Conservation (phyloP, 1,139 yeast genomes). For the Lodderomyces orthopsilosis region DNA sequence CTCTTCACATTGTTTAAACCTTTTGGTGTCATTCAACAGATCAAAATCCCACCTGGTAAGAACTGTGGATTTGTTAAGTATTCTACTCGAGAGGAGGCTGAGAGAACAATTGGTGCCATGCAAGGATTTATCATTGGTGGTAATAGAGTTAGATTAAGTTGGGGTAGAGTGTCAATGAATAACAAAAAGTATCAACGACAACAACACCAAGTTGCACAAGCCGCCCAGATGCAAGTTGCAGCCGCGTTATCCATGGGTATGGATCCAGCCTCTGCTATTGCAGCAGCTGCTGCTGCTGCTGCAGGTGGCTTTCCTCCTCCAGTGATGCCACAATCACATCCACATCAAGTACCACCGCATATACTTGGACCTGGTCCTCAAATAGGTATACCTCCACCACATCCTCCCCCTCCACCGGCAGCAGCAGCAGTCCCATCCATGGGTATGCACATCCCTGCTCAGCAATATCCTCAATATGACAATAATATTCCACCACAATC, state of each 20-base stretch:
- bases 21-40: slow-evolving; percentile 81
- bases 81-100: slow-evolving; percentile 77
- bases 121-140: slow-evolving; percentile 91
- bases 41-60: slow-evolving; percentile 87
- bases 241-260: slow-evolving; percentile 37
- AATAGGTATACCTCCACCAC: slow-evolving; percentile 10
- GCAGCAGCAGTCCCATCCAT: slow-evolving; percentile 7
- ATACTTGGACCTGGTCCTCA: slow-evolving; percentile 7
- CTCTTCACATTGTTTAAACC: slow-evolving; percentile 73
- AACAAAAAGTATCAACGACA: slow-evolving; percentile 35
- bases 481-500: slow-evolving; percentile 4
- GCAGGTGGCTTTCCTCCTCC: slow-evolving; percentile 20
- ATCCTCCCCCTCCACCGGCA: slow-evolving; percentile 6
- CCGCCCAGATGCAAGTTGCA: slow-evolving; percentile 36
- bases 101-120: slow-evolving; percentile 85
- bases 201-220: slow-evolving; percentile 30
- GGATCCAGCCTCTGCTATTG: slow-evolving; percentile 32
- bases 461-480: slow-evolving; percentile 8
- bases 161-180: slow-evolving; percentile 67
- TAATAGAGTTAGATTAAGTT: slow-evolving; percentile 76
- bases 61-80: slow-evolving; percentile 94
- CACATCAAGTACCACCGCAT: slow-evolving; percentile 3
- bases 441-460: slow-evolving; percentile 16
- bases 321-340: slow-evolving; percentile 11
- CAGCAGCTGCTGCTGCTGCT: slow-evolving; percentile 26